Conservation (phyloP, 1,284 basidiomycete genomes). For the Ganoderma leucocontextum region DNA sequence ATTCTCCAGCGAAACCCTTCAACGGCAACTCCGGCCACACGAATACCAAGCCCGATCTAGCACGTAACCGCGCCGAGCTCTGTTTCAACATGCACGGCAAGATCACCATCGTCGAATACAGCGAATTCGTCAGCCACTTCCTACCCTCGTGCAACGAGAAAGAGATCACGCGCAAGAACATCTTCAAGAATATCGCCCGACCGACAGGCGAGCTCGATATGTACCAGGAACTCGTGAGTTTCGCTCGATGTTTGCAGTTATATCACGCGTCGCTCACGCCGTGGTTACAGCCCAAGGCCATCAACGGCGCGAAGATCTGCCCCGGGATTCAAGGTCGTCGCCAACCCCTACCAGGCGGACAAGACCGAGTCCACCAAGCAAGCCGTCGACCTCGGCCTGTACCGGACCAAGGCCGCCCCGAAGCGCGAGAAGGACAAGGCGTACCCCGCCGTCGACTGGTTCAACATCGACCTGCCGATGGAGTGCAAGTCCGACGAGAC, state of each 20-base stretch:
- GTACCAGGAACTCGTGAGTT: constrained; percentile 5
- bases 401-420: neutral
- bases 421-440: neutral
- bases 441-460: constrained; percentile 13
- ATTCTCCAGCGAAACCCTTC: neutral
- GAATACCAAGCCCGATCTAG: neutral
- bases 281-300: constrained; percentile 9
- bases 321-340: constrained; percentile 8
- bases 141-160: neutral
- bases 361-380: neutral
- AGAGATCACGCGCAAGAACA: neutral
- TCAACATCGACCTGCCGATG: constrained; percentile 14
- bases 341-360: constrained; percentile 7
- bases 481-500: constrained; percentile 11
- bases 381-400: constrained; percentile 15
- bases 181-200: neutral
- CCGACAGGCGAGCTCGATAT: neutral
- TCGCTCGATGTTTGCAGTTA: neutral
- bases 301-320: constrained; percentile 17
- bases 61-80: neutral
- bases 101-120: neutral
- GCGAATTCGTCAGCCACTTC: neutral
- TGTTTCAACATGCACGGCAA: constrained; percentile 11
- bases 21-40: neutral
- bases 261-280: neutral